Percentiles rank a stretch among this genome's conserved stretches.
These are phyloP conservation scores for Aspergillus felis DNA, from an alignment of 2,329 filamentous ascomycete genomes.

Conservation along the genomic window DNA sequence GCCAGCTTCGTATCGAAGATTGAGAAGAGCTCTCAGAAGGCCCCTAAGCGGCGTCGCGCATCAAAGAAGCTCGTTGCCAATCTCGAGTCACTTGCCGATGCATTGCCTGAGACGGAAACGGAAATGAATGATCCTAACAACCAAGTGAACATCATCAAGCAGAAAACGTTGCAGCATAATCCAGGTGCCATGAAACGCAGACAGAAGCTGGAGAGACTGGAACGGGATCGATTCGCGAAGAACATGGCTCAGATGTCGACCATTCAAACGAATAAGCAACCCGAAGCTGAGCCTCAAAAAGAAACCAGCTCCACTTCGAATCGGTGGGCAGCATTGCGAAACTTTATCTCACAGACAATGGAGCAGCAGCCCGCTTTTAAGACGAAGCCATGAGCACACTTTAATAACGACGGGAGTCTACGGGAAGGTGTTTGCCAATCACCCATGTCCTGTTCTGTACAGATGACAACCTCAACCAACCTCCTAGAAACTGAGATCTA, in stretches of 20 bases:
- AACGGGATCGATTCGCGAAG: conserved; percentile 78
- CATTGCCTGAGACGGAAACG: conserved; percentile 62
- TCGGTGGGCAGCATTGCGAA: conserved; percentile 76
- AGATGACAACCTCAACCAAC: background rate
- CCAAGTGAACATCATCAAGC: conserved; percentile 66
- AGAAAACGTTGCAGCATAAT: conserved; percentile 69
- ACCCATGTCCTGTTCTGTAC: background rate
- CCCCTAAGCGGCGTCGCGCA: conserved; percentile 63
- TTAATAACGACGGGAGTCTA: background rate
- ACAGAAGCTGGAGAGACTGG: conserved; percentile 71
- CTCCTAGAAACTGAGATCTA: background rate
- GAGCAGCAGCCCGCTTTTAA: conserved; percentile 79
- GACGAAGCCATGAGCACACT: conserved; percentile 22
- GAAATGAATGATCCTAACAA: conserved; percentile 44
- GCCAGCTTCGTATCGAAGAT: conserved; percentile 74
- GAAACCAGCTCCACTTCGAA: conserved; percentile 45
- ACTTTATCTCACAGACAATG: conserved; percentile 82
- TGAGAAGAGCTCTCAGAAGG: conserved; percentile 55
- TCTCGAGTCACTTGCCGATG: conserved; percentile 72
- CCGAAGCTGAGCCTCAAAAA: conserved; percentile 11
- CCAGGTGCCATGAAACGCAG: conserved; percentile 81
- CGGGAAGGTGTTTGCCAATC: background rate
- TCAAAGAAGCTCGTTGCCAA: conserved; percentile 74
- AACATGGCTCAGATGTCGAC: conserved; percentile 73
- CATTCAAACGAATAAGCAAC: conserved; percentile 29